Evolutionary conservation across 2,329 filamentous ascomycete species (phyloP), one percentile per base, ranked within the genome.

Genomic region (Neocatenulostroma microsporum): DNA sequence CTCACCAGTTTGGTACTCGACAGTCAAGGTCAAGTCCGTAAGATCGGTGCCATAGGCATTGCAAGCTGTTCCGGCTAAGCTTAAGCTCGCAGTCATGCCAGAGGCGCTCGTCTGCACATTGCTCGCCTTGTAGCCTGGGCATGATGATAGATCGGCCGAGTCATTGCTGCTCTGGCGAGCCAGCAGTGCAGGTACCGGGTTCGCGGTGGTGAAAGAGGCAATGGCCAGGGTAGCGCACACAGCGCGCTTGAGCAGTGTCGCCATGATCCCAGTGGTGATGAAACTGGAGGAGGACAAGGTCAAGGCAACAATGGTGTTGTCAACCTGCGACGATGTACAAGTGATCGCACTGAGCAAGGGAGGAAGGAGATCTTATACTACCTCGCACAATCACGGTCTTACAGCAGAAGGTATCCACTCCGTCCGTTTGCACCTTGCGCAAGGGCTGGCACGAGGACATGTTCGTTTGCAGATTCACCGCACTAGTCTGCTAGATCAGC

Each of bases 11-110:
- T 82, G 70, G 50, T 80, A 79, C 44, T 77, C 72, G 12, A 80
- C 77, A 6, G 68, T 58, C 37, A 82, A 61, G 40, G 67, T 75
- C 45, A 81, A 57, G 37, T 73, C 62, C 34, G 63, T 54, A 37
- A 81, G 45, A 47, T 81, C 78, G 2, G 63, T 63, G 31, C 77
- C 75, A n/a, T n/a, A n/a, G 12, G 63, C 62, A 51, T 79, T 73
- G 57, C 78, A 81, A 5, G 80, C 68, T 8, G 67, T 51, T 0
- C 84, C 84, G 6, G 81, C 81, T 9, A 93, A 70, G 3, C 62
- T 70, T 31, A 94, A 67, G 45, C 82, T 72, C 2, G 84, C 86
- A 1, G 74, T 82, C 36, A 91, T 62, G 7, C 75, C 75, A 33
- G 63, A 66, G 23, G 58, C 53, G 0, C 64, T 73, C 34, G 67